Evolutionary conservation across 768 basidiomycete genomes (phyloP), one percentile per base, ranked within the genome.

Genomic region (Piloderma croceum): DNA sequence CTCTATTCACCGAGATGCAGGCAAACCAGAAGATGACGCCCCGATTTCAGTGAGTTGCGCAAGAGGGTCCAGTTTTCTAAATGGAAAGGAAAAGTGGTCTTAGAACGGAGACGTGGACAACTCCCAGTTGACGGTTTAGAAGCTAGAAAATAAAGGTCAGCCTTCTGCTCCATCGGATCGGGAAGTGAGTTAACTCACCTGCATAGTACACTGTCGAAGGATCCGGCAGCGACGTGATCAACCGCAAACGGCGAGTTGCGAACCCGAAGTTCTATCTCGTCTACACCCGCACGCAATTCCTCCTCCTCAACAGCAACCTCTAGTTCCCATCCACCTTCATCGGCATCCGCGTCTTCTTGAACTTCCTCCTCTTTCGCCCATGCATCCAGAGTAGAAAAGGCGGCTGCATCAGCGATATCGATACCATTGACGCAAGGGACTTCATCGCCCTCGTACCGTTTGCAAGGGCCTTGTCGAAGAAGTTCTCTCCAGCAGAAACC

Each of bases 161-260:
- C 34, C 18, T 7, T 24, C 35, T 23, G 27, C 11, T 21, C 11
- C 7, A 15, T 11, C 6, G 33, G 35, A n/a, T 21, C 11, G 6
- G 15, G 12, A 6, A 33, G 36, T 9, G 7, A 11, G 15, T 25
- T 20, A 12, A 59, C 77, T 51, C 44, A 90, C 90, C 82, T 93
- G 87, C 92, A 96, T 97, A 5, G 94, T n/a, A n/a, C 96, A 7
- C 82, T 84, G 49, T 98, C 93, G 64, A 97, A 99, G 18, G 89
- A 88, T 4, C 96, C 96, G 22, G 90, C 94, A 15, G 91, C 84
- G 42, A 92, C 84, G 62, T 98, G 96, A 61, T 99, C 96, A 32
- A 77, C 88, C 11, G 90, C 92, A 56, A 96, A 77, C 4, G 92
- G 90, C 35, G 93, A 97, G 63, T 97, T 97, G 49, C 89, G 79